Evolutionary conservation across 2,329 filamentous ascomycete species (phyloP).

Genomic region (Fusarium incarnatum): DNA sequence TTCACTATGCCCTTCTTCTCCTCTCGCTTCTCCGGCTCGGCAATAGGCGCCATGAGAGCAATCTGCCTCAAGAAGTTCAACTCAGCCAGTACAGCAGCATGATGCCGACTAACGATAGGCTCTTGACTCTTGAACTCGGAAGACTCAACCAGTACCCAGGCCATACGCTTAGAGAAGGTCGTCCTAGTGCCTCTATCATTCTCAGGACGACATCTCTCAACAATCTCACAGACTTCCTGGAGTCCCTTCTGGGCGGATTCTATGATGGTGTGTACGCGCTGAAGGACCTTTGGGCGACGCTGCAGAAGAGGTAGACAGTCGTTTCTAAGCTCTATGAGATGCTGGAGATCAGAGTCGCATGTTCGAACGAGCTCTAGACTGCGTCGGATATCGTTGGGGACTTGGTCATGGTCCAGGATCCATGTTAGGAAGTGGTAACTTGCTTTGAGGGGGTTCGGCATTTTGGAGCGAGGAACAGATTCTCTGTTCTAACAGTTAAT

Average conservation of each 20-base stretch:
- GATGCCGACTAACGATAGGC: constrained; percentile 45
- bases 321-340: constrained; percentile 50
- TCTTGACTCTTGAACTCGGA: constrained; percentile 45
- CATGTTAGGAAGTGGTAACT: constrained; percentile 31
- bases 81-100: constrained; percentile 47
- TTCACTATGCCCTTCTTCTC: not conserved
- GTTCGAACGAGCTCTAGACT: constrained; percentile 50
- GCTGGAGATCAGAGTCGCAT: constrained; percentile 49
- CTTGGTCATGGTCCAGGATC: constrained; percentile 42
- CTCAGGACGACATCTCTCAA: constrained; percentile 48
- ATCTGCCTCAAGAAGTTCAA: constrained; percentile 46
- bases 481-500: accelerated
- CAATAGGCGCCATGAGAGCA: constrained; percentile 24
- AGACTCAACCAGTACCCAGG: constrained; percentile 45
- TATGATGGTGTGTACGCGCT: constrained; percentile 48
- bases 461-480: not conserved
- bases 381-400: constrained; percentile 45
- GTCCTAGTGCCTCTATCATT: constrained; percentile 33
- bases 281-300: constrained; percentile 42
- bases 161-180: constrained; percentile 35
- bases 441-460: constrained; percentile 29
- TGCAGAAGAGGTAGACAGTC: constrained; percentile 44
- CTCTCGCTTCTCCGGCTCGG: not conserved
- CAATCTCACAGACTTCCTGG: constrained; percentile 45
- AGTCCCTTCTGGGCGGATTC: constrained; percentile 45